Evolutionary conservation across 192 early-diverging fungal species (phyloP), one percentile per base, ranked within the genome.

Genomic region (Podochytrium sp.): DNA sequence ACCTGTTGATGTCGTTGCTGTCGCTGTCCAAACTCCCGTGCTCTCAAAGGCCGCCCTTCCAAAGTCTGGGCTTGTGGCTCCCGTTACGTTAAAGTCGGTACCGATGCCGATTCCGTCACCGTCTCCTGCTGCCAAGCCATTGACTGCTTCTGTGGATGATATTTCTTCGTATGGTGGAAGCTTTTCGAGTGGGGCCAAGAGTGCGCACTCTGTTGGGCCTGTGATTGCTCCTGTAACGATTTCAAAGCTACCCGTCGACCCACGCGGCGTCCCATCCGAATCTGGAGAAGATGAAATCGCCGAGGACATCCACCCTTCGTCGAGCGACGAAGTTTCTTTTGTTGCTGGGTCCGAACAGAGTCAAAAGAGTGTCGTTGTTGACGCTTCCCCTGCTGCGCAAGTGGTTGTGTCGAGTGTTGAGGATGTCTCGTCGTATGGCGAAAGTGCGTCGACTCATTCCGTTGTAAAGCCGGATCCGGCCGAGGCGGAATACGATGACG

Each of bases 101-200:
- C n/a, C n/a, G n/a, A n/a, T n/a, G n/a, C n/a, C n/a, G n/a, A 29
- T 57, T 12, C n/a, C 18, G 29, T 57, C 55, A 16, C 18, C 29
- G 18, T 29, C 18, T 14, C 18, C n/a, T 29, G 55, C 18, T 25
- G 29, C 29, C 29, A 57, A 57, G 29, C n/a, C n/a, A n/a, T n/a
- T n/a, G n/a, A n/a, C 52, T 55, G 41, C 63, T 20, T 12, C 25
- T 12, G 41, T 65, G 18, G 63, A 65, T 14, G 63, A 65, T 39
- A 49, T 65, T 35, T 34, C 29, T 20, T 65, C 63, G n/a, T 65
- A 47, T 49, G 63, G 63, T 27, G 63, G 42, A 14, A 34, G 29
- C 23, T 12, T 47, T 49, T 47, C 40, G 1, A 37, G 29, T 38
- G 47, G 47, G 1, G 20, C 52, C 10, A 47, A 47, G 43, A 47